Evolutionary conservation across 768 basidiomycete species (phyloP).

Genomic region (Gelatoporia subvermispora): DNA sequence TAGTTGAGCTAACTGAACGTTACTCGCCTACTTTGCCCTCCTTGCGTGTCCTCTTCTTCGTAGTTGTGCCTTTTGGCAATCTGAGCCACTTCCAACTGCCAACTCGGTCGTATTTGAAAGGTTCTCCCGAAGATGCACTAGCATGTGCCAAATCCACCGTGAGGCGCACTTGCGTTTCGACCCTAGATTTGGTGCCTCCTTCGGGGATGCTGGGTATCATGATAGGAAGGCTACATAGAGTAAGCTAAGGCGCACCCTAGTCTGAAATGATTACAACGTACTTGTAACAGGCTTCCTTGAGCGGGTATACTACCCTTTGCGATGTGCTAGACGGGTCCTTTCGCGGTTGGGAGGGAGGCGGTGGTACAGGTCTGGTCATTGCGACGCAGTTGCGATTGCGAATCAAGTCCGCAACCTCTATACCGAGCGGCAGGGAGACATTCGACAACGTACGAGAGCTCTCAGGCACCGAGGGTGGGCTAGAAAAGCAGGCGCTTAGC

Average conservation of each 20-base stretch:
- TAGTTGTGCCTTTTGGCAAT: constrained; percentile 75
- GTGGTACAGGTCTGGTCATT: constrained; percentile 61
- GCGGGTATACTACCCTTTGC: constrained; percentile 62
- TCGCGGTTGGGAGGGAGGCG: constrained; percentile 55
- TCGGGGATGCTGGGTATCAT: constrained; percentile 81
- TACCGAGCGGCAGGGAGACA: no score
- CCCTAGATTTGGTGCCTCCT: constrained; percentile 82
- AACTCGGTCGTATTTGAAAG: constrained; percentile 66
- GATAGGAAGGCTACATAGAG: constrained; percentile 58
- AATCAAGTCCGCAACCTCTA: no score
- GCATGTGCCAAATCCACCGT: constrained; percentile 74
- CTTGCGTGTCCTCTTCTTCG: constrained; percentile 80
- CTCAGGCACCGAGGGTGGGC: not conserved
- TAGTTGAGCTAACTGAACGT: constrained; percentile 6
- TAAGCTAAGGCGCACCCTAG: not conserved
- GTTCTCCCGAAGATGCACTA: constrained; percentile 53
- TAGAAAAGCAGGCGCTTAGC: not conserved
- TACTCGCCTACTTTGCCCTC: constrained; percentile 73
- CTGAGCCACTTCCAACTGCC: constrained; percentile 90
- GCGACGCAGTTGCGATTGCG: constrained; percentile 17
- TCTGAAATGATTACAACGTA: constrained; percentile 34
- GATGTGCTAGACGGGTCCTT: constrained; percentile 46
- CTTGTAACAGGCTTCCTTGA: constrained; percentile 76
- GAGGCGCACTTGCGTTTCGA: constrained; percentile 92
- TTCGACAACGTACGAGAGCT: not conserved